Base-by-base conservation (phyloP, 345 rosid genomes). In the Melaleuca alternifolia region DNA sequence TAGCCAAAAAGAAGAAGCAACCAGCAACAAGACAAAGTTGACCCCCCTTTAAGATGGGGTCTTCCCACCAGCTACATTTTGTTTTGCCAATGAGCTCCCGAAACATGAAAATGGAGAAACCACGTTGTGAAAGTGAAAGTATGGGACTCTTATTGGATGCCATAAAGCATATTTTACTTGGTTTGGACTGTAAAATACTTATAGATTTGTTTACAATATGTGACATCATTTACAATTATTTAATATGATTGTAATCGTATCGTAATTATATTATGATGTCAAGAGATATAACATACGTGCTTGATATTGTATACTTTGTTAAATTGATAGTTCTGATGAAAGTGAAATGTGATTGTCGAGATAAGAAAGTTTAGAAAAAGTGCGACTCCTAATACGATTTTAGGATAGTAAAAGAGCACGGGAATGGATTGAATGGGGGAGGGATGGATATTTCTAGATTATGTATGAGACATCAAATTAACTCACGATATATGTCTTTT, bases 1-100 rank as follows among this genome's bases (percentile, higher is more conserved):
- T 89, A 86, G 91, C 88, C 51, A 7, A 48, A 83, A 44, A 77
- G 50, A 71, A 33, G 82, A 87, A 77, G 89, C 87, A 89, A 91
- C 37, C 8, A 54, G 86, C 77, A 84, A 57, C 28, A 53, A 28
- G 26, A 59, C 86, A 84, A 88, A 90, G 89, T 48, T 87, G 84
- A 48, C 59, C 50, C 28, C 51, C 84, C 88, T 84, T 90, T 89
- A 50, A 77, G 1, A n/a, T 54, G 54, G 86, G 81, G 51, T 85
- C 86, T 85, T 50, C 85, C 84, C 82, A 89, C 62, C 75, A 79
- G 51, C 75, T 57, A 54, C 83, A 50, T 65, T 8, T 37, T 65
- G 57, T 76, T 16, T 84, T 82, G 81, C 48, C 12, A 37, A 71
- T 37, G 1, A 71, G 48, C 81, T 71, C 18, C 9, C 18, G 81